Conservation (phyloP, 2,329 filamentous ascomycete species). For the Alternaria arborescens region DNA sequence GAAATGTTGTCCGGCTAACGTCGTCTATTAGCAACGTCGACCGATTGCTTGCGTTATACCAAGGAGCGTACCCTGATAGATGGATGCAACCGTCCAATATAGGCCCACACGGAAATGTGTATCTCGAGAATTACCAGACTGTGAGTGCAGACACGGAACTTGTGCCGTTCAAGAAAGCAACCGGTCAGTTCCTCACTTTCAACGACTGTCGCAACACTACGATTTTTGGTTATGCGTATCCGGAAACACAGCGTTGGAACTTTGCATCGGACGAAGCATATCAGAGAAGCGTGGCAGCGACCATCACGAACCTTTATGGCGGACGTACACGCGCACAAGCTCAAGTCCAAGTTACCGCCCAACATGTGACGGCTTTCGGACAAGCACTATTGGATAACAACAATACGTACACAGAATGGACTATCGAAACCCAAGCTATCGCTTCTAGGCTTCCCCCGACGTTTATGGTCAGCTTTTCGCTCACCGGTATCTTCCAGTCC, state of each 20-base stretch:
- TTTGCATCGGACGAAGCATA: conserved; percentile 24
- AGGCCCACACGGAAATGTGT: conserved; percentile 35
- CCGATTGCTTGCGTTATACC: conserved; percentile 74
- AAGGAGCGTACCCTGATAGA: conserved; percentile 72
- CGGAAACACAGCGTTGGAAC: conserved; percentile 44
- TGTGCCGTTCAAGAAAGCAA: conserved; percentile 47
- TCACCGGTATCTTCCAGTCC: conserved; percentile 28
- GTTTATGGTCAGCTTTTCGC: conserved; percentile 35
- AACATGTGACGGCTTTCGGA: conserved; percentile 1
- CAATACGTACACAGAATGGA: conserved; percentile 38
- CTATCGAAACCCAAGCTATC: conserved; percentile 24
- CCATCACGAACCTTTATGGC: conserved; percentile 36
- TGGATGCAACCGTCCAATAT: conserved; percentile 64
- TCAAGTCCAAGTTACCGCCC: conserved; percentile 8
- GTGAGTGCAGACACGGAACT: conserved; percentile 60
- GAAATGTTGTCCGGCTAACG: background rate
- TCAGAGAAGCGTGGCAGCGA: conserved; percentile 17
- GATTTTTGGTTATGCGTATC: conserved; percentile 45
- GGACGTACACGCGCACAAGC: conserved; percentile 10
- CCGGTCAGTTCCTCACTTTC: conserved; percentile 41
- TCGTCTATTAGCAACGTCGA: conserved; percentile 42
- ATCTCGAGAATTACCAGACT: conserved; percentile 48
- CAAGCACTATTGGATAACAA: conserved; percentile 1
- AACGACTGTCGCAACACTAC: conserved; percentile 36
- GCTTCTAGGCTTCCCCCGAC: conserved; percentile 20